Evolutionary conservation across 2,329 filamentous ascomycete genomes (phyloP), one percentile per base, ranked within the genome.

Genomic region (Pyrenochaeta sp.): DNA sequence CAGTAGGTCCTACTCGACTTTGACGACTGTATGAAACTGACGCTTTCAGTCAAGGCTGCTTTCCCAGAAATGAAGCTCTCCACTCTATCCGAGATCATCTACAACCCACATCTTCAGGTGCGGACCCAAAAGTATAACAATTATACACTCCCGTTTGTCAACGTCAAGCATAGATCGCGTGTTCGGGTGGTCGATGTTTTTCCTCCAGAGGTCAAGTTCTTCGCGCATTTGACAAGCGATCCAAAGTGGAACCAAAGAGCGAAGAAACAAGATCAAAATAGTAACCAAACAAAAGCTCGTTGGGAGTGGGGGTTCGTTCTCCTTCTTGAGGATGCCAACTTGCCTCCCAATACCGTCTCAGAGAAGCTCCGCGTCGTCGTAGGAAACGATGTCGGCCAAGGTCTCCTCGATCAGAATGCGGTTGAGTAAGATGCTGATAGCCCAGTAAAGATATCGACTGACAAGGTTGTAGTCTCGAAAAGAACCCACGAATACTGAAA

Each of bases 301-400:
- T 97, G 91, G 90, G 87, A 95, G 73, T 97, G 93, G 93, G 83
- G 85, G 12, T 97, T 97, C 74, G 85, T 85, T 18, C 81, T 98
- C 20, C 81, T 90, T 11, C 84, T 97, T 1, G 90, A 96, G 74
- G 90, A 93, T 60, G 87, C 84, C 0, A 72, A 77, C 20, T 33
- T 66, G 9, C 55, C 67, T 7, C 55, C 61, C 4, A 62, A 29
- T 69, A 77, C 39, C 30, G 52, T 55, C 2, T 60, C 67, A 2
- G 58, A 67, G 18, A 61, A 80, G 23, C 70, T 93, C 45, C 91
- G 89, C 81, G 83, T 90, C 2, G 78, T 90, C 5, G 88, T 97
- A 1, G 54, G 52, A 2, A 83, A 87, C 50, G 51, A 73, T 4
- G 79, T 83, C 56, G 87, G 82, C 1, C 82, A 85, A 58, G 81